Percentiles rank a stretch among this genome's conserved stretches.
These are phyloP conservation scores for Cyberlindnera euphorbiiphila DNA, from an alignment of 805 yeast species.

Conservation along the genomic window DNA sequence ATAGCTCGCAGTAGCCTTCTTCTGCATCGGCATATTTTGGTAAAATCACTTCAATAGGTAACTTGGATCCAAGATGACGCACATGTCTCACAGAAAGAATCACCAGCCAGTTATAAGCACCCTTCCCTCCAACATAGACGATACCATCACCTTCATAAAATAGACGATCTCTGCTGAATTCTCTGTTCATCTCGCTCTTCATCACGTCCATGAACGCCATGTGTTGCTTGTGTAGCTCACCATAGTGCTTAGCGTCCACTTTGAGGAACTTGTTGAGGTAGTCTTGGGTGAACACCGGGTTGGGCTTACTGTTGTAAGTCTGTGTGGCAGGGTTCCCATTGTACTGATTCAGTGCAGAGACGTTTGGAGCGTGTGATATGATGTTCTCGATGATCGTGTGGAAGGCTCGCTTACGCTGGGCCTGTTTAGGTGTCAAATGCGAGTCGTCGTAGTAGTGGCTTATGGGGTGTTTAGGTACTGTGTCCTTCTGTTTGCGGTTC, in stretches of 20 bases:
- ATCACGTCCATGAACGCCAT: background rate
- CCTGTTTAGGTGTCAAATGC: background rate
- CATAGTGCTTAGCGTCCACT: slow-evolving; percentile 1
- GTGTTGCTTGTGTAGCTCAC: slow-evolving; percentile 4
- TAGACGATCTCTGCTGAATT: background rate
- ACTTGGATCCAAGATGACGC: slow-evolving; percentile 51
- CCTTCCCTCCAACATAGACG: slow-evolving; percentile 57
- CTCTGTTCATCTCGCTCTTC: background rate
- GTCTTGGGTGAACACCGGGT: slow-evolving; percentile 29
- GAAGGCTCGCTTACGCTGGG: slow-evolving; percentile 4
- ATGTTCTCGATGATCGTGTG: slow-evolving; percentile 2
- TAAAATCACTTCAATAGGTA: slow-evolving; percentile 76
- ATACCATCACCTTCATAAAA: slow-evolving; percentile 39
- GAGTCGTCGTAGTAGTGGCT: slow-evolving; percentile 4
- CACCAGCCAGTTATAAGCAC: slow-evolving; percentile 38
- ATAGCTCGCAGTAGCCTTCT: slow-evolving; percentile 55
- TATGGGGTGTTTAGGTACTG: slow-evolving; percentile 1
- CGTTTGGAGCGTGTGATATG: slow-evolving; percentile 5
- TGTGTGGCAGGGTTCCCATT: slow-evolving; percentile 1
- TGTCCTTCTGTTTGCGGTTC: background rate
- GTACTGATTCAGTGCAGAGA: slow-evolving; percentile 4
- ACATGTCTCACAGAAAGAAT: slow-evolving; percentile 60
- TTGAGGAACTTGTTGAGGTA: slow-evolving; percentile 21
- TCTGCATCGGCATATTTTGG: slow-evolving; percentile 66
- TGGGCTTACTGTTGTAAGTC: slow-evolving; percentile 18